A percentile compares a stretch with the other conserved stretches of the same genome.
phyloP scores from a whole-genome alignment of 2,329 filamentous ascomycete genomes.

The Pseudogymnoascus sp. region DNA sequence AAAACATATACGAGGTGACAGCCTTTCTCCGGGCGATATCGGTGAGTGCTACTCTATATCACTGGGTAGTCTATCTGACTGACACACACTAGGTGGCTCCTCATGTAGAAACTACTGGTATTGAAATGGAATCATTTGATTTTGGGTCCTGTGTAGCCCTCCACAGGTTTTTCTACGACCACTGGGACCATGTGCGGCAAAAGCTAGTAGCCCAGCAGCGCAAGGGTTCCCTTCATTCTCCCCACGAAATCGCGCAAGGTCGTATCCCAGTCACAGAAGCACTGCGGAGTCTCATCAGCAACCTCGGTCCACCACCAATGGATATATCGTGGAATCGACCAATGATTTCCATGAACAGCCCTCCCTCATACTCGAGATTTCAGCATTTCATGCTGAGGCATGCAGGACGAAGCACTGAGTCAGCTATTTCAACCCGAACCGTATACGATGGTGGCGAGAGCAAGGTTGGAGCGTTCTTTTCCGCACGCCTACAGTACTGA shows the following conservation, averaged over 20 bases:
- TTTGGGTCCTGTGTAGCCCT: slow-evolving; percentile 65
- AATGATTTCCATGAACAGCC: slow-evolving; percentile 54
- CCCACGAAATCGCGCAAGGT: slow-evolving; percentile 44
- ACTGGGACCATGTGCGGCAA: slow-evolving; percentile 63
- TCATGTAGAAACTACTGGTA: slow-evolving; percentile 36
- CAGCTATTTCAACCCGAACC: slow-evolving; percentile 55
- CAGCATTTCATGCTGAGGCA: slow-evolving; percentile 68
- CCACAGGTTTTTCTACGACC: slow-evolving; percentile 62
- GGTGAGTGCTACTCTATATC: slow-evolving; percentile 33
- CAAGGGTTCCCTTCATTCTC: slow-evolving; percentile 48
- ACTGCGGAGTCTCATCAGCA: slow-evolving; percentile 54
- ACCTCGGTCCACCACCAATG: slow-evolving; percentile 58
- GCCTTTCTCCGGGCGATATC: slow-evolving; percentile 62
- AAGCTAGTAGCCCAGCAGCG: slow-evolving; percentile 54
- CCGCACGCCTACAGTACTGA: slow-evolving; percentile 10
- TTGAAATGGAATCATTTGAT: slow-evolving; percentile 50
- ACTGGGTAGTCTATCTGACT: slow-evolving; percentile 10
- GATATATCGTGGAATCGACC: slow-evolving; percentile 64
- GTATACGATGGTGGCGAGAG: slow-evolving; percentile 66
- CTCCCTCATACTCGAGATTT: slow-evolving; percentile 59
- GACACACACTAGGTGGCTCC: slow-evolving; percentile 37
- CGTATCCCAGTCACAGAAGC: slow-evolving; percentile 53
- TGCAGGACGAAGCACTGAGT: slow-evolving; percentile 57
- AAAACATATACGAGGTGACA: slow-evolving; percentile 62
- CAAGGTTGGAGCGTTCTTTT: slow-evolving; percentile 38